A percentile compares a stretch with the other conserved stretches of the same genome.
These are phyloP conservation scores for Apiospora marii DNA, from an alignment of 2,329 filamentous ascomycete genomes.

Conservation along the genomic window DNA sequence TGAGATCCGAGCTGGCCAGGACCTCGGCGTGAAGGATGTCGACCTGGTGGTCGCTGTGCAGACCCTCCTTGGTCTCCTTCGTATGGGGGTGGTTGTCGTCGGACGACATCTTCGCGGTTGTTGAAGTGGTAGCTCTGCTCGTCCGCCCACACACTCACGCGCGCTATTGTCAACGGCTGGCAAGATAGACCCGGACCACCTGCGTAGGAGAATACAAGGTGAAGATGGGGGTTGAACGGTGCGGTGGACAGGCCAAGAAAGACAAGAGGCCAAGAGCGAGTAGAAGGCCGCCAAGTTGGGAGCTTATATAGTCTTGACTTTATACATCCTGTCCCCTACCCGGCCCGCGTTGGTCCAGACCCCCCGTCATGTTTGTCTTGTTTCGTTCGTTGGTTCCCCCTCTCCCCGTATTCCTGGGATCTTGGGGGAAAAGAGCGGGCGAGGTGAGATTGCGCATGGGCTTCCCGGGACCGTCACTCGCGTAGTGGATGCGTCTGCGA, in stretches of 20 bases:
- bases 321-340: not conserved
- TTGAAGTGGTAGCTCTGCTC: not conserved
- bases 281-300: slow-evolving; percentile 1
- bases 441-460: slow-evolving; percentile 15
- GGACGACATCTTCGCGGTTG: slow-evolving; percentile 22
- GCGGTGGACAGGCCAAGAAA: not conserved
- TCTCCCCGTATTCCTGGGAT: not conserved
- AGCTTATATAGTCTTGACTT: slow-evolving; percentile 21
- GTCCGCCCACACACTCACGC: not conserved
- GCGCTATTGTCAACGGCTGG: not conserved
- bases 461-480: slow-evolving; percentile 2
- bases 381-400: not conserved
- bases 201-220: not conserved
- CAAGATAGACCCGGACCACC: not conserved
- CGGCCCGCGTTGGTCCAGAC: not conserved
- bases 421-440: not conserved
- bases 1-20: slow-evolving; percentile 45
- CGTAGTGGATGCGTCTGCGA: slow-evolving; percentile 1
- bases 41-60: slow-evolving; percentile 28
- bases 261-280: slow-evolving; percentile 6
- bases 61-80: slow-evolving; percentile 27
- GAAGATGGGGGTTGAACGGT: not conserved
- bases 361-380: not conserved
- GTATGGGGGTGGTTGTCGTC: slow-evolving; percentile 18
- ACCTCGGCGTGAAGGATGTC: slow-evolving; percentile 37